Percentiles rank a stretch among this genome's conserved stretches.
phyloP scores from a whole-genome alignment of 352 stramenopile genomes.

The Globisporangium nagaii region DNA sequence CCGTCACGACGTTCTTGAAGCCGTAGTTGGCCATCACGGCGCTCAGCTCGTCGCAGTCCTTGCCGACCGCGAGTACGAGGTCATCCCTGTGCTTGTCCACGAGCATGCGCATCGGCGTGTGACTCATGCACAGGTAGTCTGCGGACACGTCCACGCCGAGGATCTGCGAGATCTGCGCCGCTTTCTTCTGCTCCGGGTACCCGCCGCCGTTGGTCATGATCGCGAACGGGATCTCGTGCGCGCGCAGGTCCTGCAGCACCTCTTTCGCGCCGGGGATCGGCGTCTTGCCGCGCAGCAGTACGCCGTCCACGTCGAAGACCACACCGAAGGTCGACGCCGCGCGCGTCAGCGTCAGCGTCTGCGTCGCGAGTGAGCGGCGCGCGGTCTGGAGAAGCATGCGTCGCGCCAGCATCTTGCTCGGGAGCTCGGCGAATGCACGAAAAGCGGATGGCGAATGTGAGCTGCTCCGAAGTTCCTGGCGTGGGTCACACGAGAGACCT shows the following conservation, averaged over 20 bases:
- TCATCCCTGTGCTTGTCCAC: slow-evolving; percentile 60
- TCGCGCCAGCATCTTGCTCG: background rate
- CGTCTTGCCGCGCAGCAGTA: slow-evolving; percentile 69
- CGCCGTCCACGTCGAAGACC: slow-evolving; percentile 81
- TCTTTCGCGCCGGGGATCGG: slow-evolving; percentile 61
- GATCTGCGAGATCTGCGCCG: slow-evolving; percentile 62
- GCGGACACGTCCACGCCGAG: slow-evolving; percentile 47
- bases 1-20: slow-evolving; percentile 81
- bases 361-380: background rate
- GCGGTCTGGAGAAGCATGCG: background rate
- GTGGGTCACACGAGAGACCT: too few relatives aligned
- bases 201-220: slow-evolving; percentile 87
- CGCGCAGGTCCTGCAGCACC: slow-evolving; percentile 62
- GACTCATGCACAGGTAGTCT: slow-evolving; percentile 63
- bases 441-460: too few relatives aligned
- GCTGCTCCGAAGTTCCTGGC: too few relatives aligned
- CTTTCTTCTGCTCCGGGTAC: slow-evolving; percentile 76
- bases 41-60: slow-evolving; percentile 59
- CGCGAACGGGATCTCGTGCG: slow-evolving; percentile 57
- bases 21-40: slow-evolving; percentile 71
- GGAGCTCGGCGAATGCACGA: too few relatives aligned
- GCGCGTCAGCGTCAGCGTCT: background rate
- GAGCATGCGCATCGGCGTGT: slow-evolving; percentile 78
- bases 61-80: slow-evolving; percentile 74
- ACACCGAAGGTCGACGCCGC: slow-evolving; percentile 58